phyloP scores from a whole-genome alignment of 164 flowering plant species.

The Dillenia suffruticosa region DNA sequence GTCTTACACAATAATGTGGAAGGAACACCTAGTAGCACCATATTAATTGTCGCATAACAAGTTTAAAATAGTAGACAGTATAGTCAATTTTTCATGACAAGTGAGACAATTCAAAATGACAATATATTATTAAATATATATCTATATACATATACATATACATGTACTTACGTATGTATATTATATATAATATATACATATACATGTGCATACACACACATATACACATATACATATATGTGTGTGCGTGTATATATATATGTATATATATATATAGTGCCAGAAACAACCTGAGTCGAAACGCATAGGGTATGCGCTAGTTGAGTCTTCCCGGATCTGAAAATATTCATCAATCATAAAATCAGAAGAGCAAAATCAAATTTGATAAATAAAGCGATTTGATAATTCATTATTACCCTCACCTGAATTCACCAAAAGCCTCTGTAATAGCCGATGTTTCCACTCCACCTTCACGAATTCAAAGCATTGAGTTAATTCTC shows the following conservation, averaged over 20 bases:
- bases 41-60: too few relatives aligned
- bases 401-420: slow-evolving; percentile 2
- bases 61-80: too few relatives aligned
- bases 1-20: too few relatives aligned
- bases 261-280: neutral
- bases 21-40: too few relatives aligned
- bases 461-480: slow-evolving; percentile 65
- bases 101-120: too few relatives aligned
- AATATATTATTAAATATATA: too few relatives aligned
- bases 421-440: slow-evolving; percentile 99
- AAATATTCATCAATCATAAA: neutral
- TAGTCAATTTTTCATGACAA: too few relatives aligned
- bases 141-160: too few relatives aligned
- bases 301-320: slow-evolving; percentile 99
- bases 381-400: neutral
- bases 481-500: neutral
- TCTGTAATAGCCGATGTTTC: slow-evolving; percentile 89
- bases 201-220: too few relatives aligned
- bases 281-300: slow-evolving; percentile 71
- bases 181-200: neutral
- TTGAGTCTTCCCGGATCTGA: slow-evolving; percentile 97
- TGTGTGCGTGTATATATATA: too few relatives aligned
- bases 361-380: neutral
- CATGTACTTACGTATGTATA: too few relatives aligned
- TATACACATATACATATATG: too few relatives aligned